Evolutionary conservation across 1,284 basidiomycete species (phyloP), one percentile per base, ranked within the genome.

Genomic region (Microbotryum saponariae): DNA sequence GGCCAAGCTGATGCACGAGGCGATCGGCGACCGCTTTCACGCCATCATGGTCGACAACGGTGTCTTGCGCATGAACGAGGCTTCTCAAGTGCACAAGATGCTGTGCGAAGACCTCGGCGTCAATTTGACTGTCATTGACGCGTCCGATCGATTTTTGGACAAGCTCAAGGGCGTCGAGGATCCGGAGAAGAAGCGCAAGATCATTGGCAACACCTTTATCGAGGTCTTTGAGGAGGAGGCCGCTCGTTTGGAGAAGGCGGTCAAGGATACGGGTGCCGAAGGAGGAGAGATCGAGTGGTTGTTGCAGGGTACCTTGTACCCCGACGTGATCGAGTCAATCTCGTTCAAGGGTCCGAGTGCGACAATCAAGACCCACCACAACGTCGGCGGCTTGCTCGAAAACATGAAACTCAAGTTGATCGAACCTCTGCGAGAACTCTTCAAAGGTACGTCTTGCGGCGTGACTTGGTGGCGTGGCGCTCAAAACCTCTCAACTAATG

Each of bases 21-120:
- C 96, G 23, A 98, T 99, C 70, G 96, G 96, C 45, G 91, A 97
- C 76, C 83, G 91, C 65, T 99, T 99, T 82, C 96, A 97, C 74
- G 96, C 94, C 14, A 96, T 98, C 78, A 96, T 98, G 92, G 96
- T 98, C 57, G 96, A 98, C 79, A 98, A 98, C 74, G 96, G 96
- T 69, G 94, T 98, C 45, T 82, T 99, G 37, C 88, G 96, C 56
- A 78, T 88, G 70, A 87, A 97, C 75, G 96, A 99, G 76, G 92
- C 88, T 21, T 76, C 82, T 63, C 91, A 97, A 77, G 96, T 99
- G n/a, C 78, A 96, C 78, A 85, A 88, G 70, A 97, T 96, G 91
- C 82, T 98, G 51, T 89, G 87, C 76, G 83, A 86, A 72, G 85
- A 97, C 74, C 85, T 99, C 60, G 94, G 94, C 58, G 91, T 99